Conservation (phyloP, 2,329 filamentous ascomycete species). For the Pseudogymnoascus sp. region DNA sequence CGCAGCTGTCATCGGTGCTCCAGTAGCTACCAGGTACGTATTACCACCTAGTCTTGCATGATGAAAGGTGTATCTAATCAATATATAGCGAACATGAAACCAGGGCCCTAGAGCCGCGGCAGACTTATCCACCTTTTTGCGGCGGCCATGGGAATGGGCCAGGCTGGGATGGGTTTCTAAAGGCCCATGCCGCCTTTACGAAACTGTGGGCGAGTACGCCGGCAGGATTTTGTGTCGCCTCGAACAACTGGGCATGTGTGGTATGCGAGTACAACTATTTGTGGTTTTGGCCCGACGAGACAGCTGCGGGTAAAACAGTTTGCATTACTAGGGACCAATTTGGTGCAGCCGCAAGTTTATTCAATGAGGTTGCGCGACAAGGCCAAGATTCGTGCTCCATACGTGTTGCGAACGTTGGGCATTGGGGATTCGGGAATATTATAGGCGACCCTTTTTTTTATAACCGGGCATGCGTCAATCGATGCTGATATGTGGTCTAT, state of each 20-base stretch:
- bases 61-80: neutral
- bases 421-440: neutral
- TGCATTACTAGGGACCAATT: neutral
- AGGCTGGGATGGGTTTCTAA: neutral
- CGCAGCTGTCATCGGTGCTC: neutral
- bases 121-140: neutral
- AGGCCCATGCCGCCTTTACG: neutral
- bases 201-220: neutral
- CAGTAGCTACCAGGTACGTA: neutral
- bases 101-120: neutral
- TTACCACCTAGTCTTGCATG: neutral
- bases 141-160: neutral
- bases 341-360: neutral
- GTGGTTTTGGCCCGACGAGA: neutral
- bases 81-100: neutral
- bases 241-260: neutral
- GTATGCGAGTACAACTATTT: neutral
- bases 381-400: neutral
- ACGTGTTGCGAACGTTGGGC: neutral
- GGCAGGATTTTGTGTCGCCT: neutral
- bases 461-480: neutral
- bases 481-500: neutral
- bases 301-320: neutral
- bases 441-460: neutral
- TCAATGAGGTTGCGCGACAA: neutral